A percentile compares a stretch with the other conserved stretches of the same genome.
phyloP scores from a whole-genome alignment of 2,329 filamentous ascomycete species.

The Cladosporium cucumerinum region DNA sequence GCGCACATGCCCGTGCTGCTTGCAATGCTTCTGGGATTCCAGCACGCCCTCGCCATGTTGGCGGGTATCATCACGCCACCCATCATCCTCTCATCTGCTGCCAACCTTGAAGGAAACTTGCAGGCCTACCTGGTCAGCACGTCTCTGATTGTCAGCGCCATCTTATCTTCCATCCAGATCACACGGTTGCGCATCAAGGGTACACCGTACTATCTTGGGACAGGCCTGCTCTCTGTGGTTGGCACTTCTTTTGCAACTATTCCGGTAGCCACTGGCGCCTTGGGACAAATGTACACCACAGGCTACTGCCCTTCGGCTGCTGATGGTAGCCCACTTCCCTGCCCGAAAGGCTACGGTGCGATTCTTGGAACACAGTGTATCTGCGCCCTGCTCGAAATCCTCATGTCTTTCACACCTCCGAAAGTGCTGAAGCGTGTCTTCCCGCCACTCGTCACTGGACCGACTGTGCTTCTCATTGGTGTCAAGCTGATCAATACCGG shows the following conservation, averaged over 20 bases:
- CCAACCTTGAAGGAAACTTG: constrained; percentile 58
- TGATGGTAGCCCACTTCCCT: constrained; percentile 66
- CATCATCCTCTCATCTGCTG: constrained; percentile 65
- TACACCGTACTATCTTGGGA: constrained; percentile 73
- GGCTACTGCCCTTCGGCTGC: constrained; percentile 62
- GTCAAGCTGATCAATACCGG: constrained; percentile 68
- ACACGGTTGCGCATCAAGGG: constrained; percentile 69
- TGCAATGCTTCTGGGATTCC: constrained; percentile 70
- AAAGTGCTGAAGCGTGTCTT: constrained; percentile 68
- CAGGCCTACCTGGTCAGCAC: constrained; percentile 78
- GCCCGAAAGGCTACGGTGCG: constrained; percentile 72
- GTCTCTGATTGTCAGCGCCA: constrained; percentile 72
- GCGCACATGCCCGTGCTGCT: constrained; percentile 73
- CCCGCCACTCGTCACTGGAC: constrained; percentile 71
- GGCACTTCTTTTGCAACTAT: constrained; percentile 77
- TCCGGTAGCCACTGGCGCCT: constrained; percentile 66
- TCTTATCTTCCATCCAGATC: constrained; percentile 73
- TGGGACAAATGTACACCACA: constrained; percentile 73
- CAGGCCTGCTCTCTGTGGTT: constrained; percentile 75
- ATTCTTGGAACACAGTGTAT: constrained; percentile 62
- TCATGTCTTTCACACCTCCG: constrained; percentile 71
- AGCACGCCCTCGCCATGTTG: constrained; percentile 74
- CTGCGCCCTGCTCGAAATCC: constrained; percentile 61
- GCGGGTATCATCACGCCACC: constrained; percentile 70
- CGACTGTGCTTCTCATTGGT: constrained; percentile 68